Conservation (phyloP, 768 basidiomycete species). For the Termitomyces sp. region DNA sequence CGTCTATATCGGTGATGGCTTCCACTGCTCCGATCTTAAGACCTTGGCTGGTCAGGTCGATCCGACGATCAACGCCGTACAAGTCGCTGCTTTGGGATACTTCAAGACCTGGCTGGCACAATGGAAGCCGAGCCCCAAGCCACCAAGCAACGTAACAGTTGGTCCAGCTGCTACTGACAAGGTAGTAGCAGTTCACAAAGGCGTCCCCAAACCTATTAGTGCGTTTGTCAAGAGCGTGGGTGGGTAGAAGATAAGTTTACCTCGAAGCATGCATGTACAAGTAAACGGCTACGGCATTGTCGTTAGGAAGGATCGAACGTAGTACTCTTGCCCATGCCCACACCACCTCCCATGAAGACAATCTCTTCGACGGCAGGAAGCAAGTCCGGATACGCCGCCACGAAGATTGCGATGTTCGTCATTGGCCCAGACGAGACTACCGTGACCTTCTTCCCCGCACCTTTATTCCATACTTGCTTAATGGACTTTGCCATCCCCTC, state of each 20-base stretch:
- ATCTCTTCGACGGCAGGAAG: constrained; percentile 61
- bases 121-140: constrained; percentile 25
- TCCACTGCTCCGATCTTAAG: constrained; percentile 64
- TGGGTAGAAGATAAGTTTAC: neutral
- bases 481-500: constrained; percentile 66
- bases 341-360: constrained; percentile 91
- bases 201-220: constrained; percentile 27
- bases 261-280: neutral
- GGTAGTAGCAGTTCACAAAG: neutral
- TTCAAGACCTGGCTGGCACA: constrained; percentile 60
- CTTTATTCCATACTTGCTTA: constrained; percentile 51
- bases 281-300: neutral
- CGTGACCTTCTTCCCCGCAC: constrained; percentile 56
- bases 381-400: constrained; percentile 50
- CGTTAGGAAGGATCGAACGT: neutral
- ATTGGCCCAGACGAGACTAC: constrained; percentile 79
- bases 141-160: neutral
- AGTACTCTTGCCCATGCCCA: constrained; percentile 68
- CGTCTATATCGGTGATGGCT: constrained; percentile 57
- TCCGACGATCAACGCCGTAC: constrained; percentile 49
- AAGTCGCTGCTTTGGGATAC: constrained; percentile 44
- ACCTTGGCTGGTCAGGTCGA: constrained; percentile 40
- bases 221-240: constrained; percentile 31
- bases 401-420: constrained; percentile 78
- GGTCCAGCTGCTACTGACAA: neutral